Conservation (phyloP, 2,329 filamentous ascomycete species). For the Botrytis squamosa region DNA sequence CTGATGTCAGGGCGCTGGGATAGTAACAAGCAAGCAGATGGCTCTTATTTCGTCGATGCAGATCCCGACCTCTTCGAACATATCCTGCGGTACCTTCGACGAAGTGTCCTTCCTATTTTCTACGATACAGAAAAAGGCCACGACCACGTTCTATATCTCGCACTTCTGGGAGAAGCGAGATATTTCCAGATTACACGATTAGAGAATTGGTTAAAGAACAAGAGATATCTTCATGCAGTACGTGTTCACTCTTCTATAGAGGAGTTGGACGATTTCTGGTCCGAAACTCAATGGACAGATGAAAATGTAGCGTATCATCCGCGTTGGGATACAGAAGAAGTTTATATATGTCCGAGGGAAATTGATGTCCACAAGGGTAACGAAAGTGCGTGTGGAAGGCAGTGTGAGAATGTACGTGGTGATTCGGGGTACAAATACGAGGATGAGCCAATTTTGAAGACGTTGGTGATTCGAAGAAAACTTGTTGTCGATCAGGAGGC, state of each 20-base stretch:
- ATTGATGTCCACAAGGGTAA: conserved; percentile 28
- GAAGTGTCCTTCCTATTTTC: conserved; percentile 40
- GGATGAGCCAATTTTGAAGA: background rate
- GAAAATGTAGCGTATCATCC: conserved; percentile 11
- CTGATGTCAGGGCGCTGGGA: conserved; percentile 33
- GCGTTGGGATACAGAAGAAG: conserved; percentile 40
- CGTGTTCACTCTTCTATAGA: background rate
- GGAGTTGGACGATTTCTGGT: conserved; percentile 14
- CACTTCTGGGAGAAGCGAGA: conserved; percentile 39
- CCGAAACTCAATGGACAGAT: background rate
- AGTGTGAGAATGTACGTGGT: background rate
- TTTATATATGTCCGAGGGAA: conserved; percentile 42
- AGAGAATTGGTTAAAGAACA: conserved; percentile 33
- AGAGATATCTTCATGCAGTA: conserved; percentile 22
- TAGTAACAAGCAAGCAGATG: conserved; percentile 35
- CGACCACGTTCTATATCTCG: conserved; percentile 40
- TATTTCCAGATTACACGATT: conserved; percentile 40
- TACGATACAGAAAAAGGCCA: conserved; percentile 37
- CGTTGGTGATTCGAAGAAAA: conserved; percentile 1
- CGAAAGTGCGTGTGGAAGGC: conserved; percentile 1
- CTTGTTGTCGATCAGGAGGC: conserved; percentile 3
- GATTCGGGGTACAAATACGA: background rate
- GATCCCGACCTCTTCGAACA: conserved; percentile 42
- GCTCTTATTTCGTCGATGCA: conserved; percentile 43
- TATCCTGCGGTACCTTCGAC: conserved; percentile 41